Percentiles rank a stretch among this genome's conserved stretches.
phyloP scores from a whole-genome alignment of 352 stramenopile species.

The Phytophthora sp. region DNA sequence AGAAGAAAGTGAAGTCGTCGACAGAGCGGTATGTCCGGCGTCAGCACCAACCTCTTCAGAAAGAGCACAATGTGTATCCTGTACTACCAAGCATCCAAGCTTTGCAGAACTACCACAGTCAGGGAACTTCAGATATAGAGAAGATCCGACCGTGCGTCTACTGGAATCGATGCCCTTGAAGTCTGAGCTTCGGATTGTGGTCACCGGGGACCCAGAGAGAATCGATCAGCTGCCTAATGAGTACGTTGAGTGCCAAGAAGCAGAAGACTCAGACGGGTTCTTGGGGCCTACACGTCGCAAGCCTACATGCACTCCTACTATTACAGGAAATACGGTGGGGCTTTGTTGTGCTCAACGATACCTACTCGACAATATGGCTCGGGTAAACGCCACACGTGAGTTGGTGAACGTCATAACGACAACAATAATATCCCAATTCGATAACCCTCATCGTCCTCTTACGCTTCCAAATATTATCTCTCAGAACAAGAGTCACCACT shows the following conservation, averaged over 20 bases:
- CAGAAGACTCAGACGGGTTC: neutral
- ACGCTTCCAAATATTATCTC: too few species aligned
- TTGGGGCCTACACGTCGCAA: neutral
- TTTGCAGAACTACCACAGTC: slow-evolving; percentile 19
- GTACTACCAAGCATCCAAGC: slow-evolving; percentile 23
- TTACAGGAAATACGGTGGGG: slow-evolving; percentile 9
- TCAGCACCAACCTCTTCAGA: neutral
- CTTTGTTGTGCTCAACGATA: neutral
- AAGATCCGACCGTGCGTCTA: neutral
- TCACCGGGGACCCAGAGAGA: neutral
- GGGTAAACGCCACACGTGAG: neutral
- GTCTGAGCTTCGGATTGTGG: slow-evolving; percentile 21
- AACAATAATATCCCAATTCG: too few species aligned
- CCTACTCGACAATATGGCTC: neutral
- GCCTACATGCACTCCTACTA: slow-evolving; percentile 24
- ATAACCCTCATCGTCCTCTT: too few species aligned
- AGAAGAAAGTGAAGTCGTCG: neutral
- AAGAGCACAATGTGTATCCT: slow-evolving; percentile 18
- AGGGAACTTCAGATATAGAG: neutral
- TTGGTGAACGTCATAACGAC: neutral
- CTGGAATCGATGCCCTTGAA: neutral
- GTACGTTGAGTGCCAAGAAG: neutral
- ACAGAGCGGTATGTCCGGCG: slow-evolving; percentile 5
- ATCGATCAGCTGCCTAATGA: neutral
- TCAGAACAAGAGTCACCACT: too few species aligned